Conservation (phyloP, 2,329 filamentous ascomycete species). For the Amylocarpus encephaloides region DNA sequence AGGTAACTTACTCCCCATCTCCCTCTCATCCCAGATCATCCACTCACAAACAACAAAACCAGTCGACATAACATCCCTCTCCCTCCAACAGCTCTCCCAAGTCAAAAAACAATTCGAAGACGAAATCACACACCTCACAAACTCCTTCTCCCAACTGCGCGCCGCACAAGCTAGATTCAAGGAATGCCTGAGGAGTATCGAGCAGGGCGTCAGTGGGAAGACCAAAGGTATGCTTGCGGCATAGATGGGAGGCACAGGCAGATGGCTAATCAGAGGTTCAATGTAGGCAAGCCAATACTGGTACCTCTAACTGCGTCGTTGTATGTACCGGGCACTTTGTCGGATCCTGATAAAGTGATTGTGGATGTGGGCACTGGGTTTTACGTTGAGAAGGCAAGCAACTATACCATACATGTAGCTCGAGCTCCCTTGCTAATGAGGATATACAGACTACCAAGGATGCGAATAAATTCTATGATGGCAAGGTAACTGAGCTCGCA, state of each 20-base stretch:
- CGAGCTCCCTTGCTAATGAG: slow-evolving; percentile 7
- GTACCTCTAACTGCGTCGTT: slow-evolving; percentile 94
- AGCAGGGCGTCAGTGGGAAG: slow-evolving; percentile 44
- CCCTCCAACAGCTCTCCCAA: slow-evolving; percentile 75
- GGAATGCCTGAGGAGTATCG: slow-evolving; percentile 78
- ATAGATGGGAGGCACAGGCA: too few species aligned
- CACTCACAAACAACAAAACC: neutral
- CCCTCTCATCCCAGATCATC: neutral
- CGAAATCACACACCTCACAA: slow-evolving; percentile 89
- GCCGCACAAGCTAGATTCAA: slow-evolving; percentile 86
- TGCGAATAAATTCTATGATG: slow-evolving; percentile 60
- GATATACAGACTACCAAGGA: slow-evolving; percentile 45
- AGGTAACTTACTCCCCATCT: neutral
- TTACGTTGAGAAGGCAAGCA: slow-evolving; percentile 77
- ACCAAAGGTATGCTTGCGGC: slow-evolving; percentile 29
- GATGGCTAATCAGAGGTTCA: slow-evolving; percentile 6
- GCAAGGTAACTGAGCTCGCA: slow-evolving; percentile 60
- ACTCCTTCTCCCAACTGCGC: slow-evolving; percentile 83
- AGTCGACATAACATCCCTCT: slow-evolving; percentile 71
- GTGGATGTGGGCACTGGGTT: slow-evolving; percentile 94
- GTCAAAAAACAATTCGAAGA: slow-evolving; percentile 96
- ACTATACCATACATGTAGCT: neutral
- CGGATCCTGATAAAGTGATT: slow-evolving; percentile 69
- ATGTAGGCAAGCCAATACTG: slow-evolving; percentile 54
- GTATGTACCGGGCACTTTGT: slow-evolving; percentile 80